Conservation (phyloP, 1,284 basidiomycete species). For the Austroboletus rostrupii region DNA sequence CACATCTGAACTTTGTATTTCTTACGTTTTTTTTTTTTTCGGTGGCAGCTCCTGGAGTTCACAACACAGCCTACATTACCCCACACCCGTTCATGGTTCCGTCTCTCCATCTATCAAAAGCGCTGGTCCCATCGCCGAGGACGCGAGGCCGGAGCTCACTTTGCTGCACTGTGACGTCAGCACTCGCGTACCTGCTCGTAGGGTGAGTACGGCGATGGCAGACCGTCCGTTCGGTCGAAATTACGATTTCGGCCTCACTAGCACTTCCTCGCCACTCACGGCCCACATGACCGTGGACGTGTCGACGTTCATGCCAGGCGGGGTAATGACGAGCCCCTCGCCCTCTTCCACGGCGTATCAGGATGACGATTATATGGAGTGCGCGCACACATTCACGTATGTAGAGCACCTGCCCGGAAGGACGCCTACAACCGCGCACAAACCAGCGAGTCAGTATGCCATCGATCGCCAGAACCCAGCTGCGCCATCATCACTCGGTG, state of each 20-base stretch:
- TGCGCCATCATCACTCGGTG: slow-evolving; percentile 18
- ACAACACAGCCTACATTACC: slow-evolving; percentile 23
- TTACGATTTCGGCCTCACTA: slow-evolving; percentile 6
- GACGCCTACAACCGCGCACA: slow-evolving; percentile 14
- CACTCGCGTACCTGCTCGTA: slow-evolving; percentile 12
- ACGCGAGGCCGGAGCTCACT: slow-evolving; percentile 22
- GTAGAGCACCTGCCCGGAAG: slow-evolving; percentile 15
- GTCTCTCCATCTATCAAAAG: slow-evolving; percentile 17
- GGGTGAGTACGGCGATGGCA: slow-evolving; percentile 13
- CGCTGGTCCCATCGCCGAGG: slow-evolving; percentile 22
- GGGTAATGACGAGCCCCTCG: slow-evolving; percentile 20
- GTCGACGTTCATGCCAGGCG: slow-evolving; percentile 13
- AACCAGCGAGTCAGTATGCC: slow-evolving; percentile 11
- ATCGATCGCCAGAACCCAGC: slow-evolving; percentile 15
- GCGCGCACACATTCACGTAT: slow-evolving; percentile 13
- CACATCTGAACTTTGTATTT: slow-evolving; percentile 7
- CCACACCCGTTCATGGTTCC: slow-evolving; percentile 20
- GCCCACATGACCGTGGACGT: slow-evolving; percentile 14
- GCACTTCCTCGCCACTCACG: slow-evolving; percentile 15
- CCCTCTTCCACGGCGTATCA: slow-evolving; percentile 24
- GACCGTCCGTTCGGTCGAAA: slow-evolving; percentile 13
- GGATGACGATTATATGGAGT: slow-evolving; percentile 21
- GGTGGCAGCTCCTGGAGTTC: slow-evolving; percentile 26
- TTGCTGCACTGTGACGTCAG: slow-evolving; percentile 25
- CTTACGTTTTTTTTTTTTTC: slow-evolving; percentile 21